Conservation (phyloP, 2,329 filamentous ascomycete genomes). For the Domatiomyces globalis region DNA sequence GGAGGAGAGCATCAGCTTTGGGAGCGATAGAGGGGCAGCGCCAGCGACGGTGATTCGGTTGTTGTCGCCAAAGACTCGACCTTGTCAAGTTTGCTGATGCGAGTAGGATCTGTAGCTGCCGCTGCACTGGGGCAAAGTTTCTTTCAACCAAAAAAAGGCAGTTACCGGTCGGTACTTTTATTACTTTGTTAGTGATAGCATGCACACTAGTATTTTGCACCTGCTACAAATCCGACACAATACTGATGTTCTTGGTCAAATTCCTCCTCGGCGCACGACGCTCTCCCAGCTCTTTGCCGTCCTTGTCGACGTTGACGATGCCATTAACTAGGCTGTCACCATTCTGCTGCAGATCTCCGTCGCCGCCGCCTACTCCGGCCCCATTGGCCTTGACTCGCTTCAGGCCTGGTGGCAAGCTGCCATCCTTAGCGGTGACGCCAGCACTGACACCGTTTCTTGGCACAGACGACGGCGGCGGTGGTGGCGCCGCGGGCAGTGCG, state of each 20-base stretch:
- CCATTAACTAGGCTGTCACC: background rate
- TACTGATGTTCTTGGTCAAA: conserved; percentile 11
- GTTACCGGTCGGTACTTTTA: too few species aligned
- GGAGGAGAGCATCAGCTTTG: too few species aligned
- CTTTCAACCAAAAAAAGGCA: too few species aligned
- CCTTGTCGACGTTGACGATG: background rate
- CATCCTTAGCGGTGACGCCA: background rate
- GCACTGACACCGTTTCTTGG: background rate
- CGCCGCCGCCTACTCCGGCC: conserved; percentile 4
- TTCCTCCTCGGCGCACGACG: conserved; percentile 6
- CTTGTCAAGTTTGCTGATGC: too few species aligned
- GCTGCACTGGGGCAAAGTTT: too few species aligned
- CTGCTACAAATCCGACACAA: conserved; percentile 10
- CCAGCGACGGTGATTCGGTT: too few species aligned
- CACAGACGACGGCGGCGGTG: background rate
- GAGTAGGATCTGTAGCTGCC: too few species aligned
- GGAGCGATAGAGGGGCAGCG: too few species aligned
- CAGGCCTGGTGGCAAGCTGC: conserved; percentile 8
- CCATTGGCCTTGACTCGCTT: conserved; percentile 8
- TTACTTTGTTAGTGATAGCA: too few species aligned
- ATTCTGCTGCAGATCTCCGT: background rate
- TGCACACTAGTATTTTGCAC: too few species aligned
- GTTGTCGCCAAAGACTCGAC: too few species aligned
- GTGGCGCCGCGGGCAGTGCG: background rate
- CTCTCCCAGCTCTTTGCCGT: background rate